phyloP scores from a whole-genome alignment of 345 rosid species.

The Bretschneidera sinensis region DNA sequence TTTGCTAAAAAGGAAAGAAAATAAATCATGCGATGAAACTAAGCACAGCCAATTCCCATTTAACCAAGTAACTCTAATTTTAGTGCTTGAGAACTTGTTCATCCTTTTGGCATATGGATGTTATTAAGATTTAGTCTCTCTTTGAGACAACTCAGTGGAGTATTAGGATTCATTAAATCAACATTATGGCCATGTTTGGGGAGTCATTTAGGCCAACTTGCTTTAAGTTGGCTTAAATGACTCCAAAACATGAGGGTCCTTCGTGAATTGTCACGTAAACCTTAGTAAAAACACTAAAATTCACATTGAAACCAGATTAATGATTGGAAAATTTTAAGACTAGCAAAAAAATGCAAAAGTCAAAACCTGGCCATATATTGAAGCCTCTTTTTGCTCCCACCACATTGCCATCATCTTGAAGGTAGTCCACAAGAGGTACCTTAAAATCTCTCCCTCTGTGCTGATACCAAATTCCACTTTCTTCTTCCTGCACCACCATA shows the following conservation, averaged over 20 bases:
- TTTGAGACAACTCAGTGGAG: background rate
- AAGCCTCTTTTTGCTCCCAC: conserved; percentile 54
- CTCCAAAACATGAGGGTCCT: too few species aligned
- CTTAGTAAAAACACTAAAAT: background rate
- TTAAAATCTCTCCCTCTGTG: conserved; percentile 86
- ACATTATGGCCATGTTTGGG: too few species aligned
- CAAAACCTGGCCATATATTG: conserved; percentile 52
- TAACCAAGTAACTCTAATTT: background rate
- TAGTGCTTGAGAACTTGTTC: background rate
- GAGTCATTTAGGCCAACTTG: too few species aligned
- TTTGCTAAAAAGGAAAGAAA: too few species aligned
- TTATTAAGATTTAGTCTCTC: background rate
- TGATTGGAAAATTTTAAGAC: too few species aligned
- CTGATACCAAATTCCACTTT: conserved; percentile 91
- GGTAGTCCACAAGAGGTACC: conserved; percentile 68
- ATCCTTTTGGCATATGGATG: background rate
- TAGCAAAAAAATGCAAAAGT: too few species aligned
- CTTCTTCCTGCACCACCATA: conserved; percentile 62
- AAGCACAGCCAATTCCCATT: background rate
- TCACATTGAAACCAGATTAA: background rate
- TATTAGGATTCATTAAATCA: too few species aligned
- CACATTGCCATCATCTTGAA: conserved; percentile 45
- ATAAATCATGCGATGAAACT: background rate
- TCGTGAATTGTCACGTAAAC: background rate
- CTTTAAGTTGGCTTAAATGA: too few species aligned